Percentiles rank a stretch among this genome's conserved stretches.
Conservation (phyloP, 2,329 filamentous ascomycete species). For the Cryphonectria naterciae region DNA sequence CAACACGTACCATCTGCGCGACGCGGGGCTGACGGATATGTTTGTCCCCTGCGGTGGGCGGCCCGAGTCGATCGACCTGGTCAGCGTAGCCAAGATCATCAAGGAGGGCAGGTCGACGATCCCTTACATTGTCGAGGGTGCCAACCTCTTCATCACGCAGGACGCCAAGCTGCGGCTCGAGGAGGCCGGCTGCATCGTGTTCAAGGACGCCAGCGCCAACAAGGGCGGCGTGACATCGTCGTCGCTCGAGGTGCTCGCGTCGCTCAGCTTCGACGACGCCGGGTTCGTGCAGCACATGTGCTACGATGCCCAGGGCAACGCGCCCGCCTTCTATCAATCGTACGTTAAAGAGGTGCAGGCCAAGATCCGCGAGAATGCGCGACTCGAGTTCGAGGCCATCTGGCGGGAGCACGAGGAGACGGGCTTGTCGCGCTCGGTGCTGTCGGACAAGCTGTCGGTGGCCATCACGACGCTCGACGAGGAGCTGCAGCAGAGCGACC, state of each 20-base stretch:
- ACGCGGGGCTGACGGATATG: slow-evolving; percentile 75
- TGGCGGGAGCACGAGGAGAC: slow-evolving; percentile 92
- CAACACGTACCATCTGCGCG: slow-evolving; percentile 93
- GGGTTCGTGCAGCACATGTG: slow-evolving; percentile 95
- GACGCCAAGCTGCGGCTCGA: slow-evolving; percentile 95
- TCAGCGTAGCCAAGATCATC: slow-evolving; percentile 85
- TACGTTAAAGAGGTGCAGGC: slow-evolving; percentile 93
- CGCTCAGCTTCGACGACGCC: slow-evolving; percentile 88
- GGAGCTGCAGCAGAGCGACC: slow-evolving; percentile 88
- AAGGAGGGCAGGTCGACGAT: slow-evolving; percentile 84
- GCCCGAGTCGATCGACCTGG: slow-evolving; percentile 93
- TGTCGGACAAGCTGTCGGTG: slow-evolving; percentile 87
- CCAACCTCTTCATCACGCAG: slow-evolving; percentile 98
- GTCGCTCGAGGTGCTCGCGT: slow-evolving; percentile 92
- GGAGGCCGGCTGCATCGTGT: slow-evolving; percentile 90
- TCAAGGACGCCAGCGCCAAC: slow-evolving; percentile 98
- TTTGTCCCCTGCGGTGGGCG: slow-evolving; percentile 97
- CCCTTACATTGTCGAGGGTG: slow-evolving; percentile 96
- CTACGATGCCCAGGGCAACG: slow-evolving; percentile 69
- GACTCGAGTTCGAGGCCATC: slow-evolving; percentile 95
- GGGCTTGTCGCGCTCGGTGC: slow-evolving; percentile 76
- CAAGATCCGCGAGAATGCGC: slow-evolving; percentile 88
- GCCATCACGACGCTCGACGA: slow-evolving; percentile 97
- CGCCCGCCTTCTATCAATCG: slow-evolving; percentile 87
- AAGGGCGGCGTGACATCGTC: slow-evolving; percentile 98